Percentiles rank a stretch among this genome's conserved stretches.
Evolutionary conservation across 2,329 filamentous ascomycete species (phyloP).

Genomic region (Calonectria fujianensis): DNA sequence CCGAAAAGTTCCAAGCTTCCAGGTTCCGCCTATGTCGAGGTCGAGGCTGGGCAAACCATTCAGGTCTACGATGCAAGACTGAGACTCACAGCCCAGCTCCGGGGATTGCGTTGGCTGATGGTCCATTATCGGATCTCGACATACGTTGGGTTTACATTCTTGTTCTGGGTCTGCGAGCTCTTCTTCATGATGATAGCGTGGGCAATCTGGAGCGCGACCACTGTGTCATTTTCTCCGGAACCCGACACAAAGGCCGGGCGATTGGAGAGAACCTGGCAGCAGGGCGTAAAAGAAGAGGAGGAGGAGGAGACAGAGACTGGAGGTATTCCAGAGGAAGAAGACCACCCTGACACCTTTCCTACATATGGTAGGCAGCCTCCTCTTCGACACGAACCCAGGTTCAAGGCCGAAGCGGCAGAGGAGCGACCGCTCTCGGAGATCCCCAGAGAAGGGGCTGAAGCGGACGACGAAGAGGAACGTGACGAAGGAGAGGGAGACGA

Average conservation of each 20-base stretch:
- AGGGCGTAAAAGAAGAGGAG: slow-evolving; percentile 48
- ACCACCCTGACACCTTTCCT: slow-evolving; percentile 66
- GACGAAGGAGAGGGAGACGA: slow-evolving; percentile 59
- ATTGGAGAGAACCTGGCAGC: slow-evolving; percentile 38
- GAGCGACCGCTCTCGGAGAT: slow-evolving; percentile 59
- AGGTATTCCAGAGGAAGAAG: slow-evolving; percentile 60
- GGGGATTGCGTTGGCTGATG: slow-evolving; percentile 89
- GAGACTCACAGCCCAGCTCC: slow-evolving; percentile 83
- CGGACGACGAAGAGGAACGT: slow-evolving; percentile 67
- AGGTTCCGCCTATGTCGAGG: slow-evolving; percentile 73
- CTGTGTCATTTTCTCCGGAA: slow-evolving; percentile 39
- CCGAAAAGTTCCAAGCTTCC: slow-evolving; percentile 63
- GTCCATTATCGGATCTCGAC: slow-evolving; percentile 85
- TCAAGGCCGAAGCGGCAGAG: slow-evolving; percentile 61
- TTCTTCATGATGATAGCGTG: slow-evolving; percentile 80
- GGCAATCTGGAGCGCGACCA: slow-evolving; percentile 69
- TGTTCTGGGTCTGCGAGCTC: slow-evolving; percentile 88
- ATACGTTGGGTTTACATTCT: slow-evolving; percentile 79
- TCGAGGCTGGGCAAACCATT: slow-evolving; percentile 81
- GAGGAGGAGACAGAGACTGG: slow-evolving; percentile 50
- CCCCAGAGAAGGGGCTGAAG: slow-evolving; percentile 62
- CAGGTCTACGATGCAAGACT: slow-evolving; percentile 85
- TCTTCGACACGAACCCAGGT: slow-evolving; percentile 63
- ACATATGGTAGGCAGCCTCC: slow-evolving; percentile 64
- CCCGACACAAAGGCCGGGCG: slow-evolving; percentile 35